A percentile compares a stretch with the other conserved stretches of the same genome.
Evolutionary conservation across 2,329 filamentous ascomycete genomes (phyloP).

Genomic region (Raffaelea albimanens): DNA sequence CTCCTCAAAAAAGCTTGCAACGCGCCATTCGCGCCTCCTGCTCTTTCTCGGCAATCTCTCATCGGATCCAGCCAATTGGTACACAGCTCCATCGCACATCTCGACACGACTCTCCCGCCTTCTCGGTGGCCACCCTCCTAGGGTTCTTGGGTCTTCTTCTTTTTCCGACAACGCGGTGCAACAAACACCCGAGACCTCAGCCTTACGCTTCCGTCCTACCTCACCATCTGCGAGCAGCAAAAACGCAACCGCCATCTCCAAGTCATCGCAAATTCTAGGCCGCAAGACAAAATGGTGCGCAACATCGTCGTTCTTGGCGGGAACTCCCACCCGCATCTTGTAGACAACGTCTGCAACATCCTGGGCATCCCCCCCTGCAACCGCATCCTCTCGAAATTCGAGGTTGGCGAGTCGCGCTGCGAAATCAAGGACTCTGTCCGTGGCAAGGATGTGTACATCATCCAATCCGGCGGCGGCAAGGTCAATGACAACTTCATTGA

Average conservation of each 20-base stretch:
- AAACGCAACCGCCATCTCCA: not conserved
- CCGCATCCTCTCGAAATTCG: constrained; percentile 83
- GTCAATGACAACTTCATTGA: constrained; percentile 97
- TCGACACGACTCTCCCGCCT: not conserved
- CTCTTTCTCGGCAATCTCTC: not conserved
- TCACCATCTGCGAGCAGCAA: not conserved
- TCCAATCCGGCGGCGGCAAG: constrained; percentile 84
- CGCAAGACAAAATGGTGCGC: constrained; percentile 59
- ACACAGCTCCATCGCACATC: not conserved
- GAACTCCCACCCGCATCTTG: constrained; percentile 82
- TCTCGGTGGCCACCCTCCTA: not conserved
- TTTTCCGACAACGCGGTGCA: not conserved
- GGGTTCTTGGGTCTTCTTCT: not conserved
- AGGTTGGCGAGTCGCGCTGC: constrained; percentile 86
- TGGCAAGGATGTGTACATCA: constrained; percentile 97
- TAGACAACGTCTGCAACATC: constrained; percentile 77
- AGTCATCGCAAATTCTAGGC: too few relatives aligned
- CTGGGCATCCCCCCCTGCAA: constrained; percentile 80
- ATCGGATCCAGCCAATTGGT: not conserved
- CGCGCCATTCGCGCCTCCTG: not conserved
- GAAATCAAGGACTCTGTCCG: constrained; percentile 95
- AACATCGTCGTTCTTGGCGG: constrained; percentile 92
- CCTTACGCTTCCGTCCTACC: not conserved
- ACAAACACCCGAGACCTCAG: too few relatives aligned
- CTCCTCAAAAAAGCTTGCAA: not conserved